Conservation (phyloP, 192 early-diverging fungal species). For the Tieghemiomyces parasiticus region DNA sequence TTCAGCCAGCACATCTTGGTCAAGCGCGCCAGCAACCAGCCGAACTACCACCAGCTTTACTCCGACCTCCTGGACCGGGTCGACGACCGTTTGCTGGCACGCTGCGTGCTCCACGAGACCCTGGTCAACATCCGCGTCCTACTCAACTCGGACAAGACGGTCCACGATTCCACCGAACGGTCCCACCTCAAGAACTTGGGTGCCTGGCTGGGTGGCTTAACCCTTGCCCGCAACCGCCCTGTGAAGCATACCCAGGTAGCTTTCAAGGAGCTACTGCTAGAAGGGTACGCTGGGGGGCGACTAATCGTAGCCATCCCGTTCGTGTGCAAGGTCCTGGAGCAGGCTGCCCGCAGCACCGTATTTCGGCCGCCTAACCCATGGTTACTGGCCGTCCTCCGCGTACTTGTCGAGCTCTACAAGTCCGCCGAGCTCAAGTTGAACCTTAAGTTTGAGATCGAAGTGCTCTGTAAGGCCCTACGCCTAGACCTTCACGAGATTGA, state of each 20-base stretch:
- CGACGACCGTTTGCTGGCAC: conserved; percentile 42
- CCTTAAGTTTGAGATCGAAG: conserved; percentile 96
- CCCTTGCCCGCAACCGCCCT: conserved; percentile 87
- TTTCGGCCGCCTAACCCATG: conserved; percentile 96
- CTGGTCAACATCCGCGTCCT: conserved; percentile 73
- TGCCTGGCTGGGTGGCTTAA: conserved; percentile 93
- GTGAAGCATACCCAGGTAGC: conserved; percentile 91
- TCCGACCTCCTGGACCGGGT: conserved; percentile 67
- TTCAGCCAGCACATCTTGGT: conserved; percentile 92
- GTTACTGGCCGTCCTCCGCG: conserved; percentile 87
- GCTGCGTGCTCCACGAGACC: conserved; percentile 79
- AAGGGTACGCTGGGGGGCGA: conserved; percentile 75
- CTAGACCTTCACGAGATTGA: conserved; percentile 63
- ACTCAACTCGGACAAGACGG: conserved; percentile 86
- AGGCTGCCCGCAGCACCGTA: conserved; percentile 64
- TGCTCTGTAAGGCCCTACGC: conserved; percentile 81
- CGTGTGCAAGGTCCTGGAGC: conserved; percentile 93
- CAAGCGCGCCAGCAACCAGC: conserved; percentile 90
- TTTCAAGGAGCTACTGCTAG: conserved; percentile 85
- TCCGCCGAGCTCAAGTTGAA: conserved; percentile 89
- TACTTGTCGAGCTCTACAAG: conserved; percentile 86
- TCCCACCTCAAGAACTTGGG: conserved; percentile 90
- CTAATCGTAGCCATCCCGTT: conserved; percentile 96
- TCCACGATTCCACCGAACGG: conserved; percentile 77
- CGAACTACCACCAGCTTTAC: conserved; percentile 92